Base-by-base conservation (phyloP, 1,284 basidiomycete species). In the Microbotryomycetes sp. region DNA sequence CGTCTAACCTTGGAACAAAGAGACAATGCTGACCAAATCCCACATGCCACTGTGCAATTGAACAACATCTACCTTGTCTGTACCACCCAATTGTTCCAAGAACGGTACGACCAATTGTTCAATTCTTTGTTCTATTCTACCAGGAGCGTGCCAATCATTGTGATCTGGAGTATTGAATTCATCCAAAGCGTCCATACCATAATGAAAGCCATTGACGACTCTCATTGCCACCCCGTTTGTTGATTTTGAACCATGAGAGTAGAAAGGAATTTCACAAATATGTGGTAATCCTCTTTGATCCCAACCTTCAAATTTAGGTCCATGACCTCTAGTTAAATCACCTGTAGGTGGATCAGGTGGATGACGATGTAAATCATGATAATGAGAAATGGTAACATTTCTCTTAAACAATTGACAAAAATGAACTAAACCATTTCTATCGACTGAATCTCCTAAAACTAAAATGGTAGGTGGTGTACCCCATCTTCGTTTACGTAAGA, bases 121-220 rank as follows among this genome's bases (percentile, higher is more conserved):
- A 15, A 69, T 63, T 51, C 67, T 29, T 4, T 46, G 53, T 56
- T 69, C 67, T 22, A 67, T 56, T 52, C 61, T 58, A 5, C 67
- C 67, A 0, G 67, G 67, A 47, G 60, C 58, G 22, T 69, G 67
- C 65, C 65, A 69, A 29, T 69, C 67, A n/a, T n/a, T 56, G 26
- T 69, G 67, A 26, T 65, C 67, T 6, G 65, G 65, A 30, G 60
- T 67, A 48, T 69, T 64, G 55, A 69, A 69, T 59, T 69, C 67
- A 54, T 69, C 67, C n/a, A 69, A 49, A 25, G 60, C 67, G 48
- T 69, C 67, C 67, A 69, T 69, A 14, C 67, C 67, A 49, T 69
- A 69, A 22, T 64, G 63, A 29, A 69, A 69, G 15, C 67, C 67
- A 30, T 69, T 69, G 19, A 67, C 26, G 48, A 69, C 50, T 26